These are phyloP conservation scores for Ophiostoma montium DNA, from an alignment of 2,329 filamentous ascomycete genomes.

Conservation along the genomic window DNA sequence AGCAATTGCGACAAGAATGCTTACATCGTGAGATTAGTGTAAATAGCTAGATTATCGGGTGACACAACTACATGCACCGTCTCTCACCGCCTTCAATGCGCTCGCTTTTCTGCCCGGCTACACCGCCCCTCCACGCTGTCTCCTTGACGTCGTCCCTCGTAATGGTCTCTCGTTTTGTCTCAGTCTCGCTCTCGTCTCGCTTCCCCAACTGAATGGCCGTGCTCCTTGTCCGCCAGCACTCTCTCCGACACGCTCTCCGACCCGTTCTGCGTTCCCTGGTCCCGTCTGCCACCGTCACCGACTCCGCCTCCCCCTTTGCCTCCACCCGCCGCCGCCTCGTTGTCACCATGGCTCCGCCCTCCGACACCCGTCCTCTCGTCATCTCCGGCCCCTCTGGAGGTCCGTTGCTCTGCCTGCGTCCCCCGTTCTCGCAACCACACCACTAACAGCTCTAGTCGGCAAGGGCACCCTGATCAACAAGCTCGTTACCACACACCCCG, in stretches of 20 bases:
- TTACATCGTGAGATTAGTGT: neutral
- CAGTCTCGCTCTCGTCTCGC: neutral
- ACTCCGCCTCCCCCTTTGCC: neutral
- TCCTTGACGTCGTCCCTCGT: neutral
- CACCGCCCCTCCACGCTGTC: neutral
- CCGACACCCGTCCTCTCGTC: conserved; percentile 51
- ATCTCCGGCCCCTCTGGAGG: conserved; percentile 63
- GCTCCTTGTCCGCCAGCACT: neutral
- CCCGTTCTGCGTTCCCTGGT: neutral
- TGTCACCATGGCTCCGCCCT: conserved; percentile 19
- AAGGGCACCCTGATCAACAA: conserved; percentile 68
- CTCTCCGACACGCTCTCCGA: neutral
- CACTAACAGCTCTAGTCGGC: conserved; percentile 35
- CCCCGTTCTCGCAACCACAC: no score
- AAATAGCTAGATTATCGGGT: no score
- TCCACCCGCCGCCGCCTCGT: neutral
- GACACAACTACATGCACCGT: neutral
- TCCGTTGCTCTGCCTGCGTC: neutral
- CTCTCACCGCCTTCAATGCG: neutral
- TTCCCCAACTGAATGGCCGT: conserved; percentile 1
- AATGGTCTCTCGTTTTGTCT: neutral
- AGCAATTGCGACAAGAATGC: no score
- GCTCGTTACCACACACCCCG: conserved; percentile 38
- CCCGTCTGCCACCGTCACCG: neutral
- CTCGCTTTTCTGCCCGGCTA: neutral